Base-by-base conservation (phyloP, 345 rosid species). In the Erodium maritimum region DNA sequence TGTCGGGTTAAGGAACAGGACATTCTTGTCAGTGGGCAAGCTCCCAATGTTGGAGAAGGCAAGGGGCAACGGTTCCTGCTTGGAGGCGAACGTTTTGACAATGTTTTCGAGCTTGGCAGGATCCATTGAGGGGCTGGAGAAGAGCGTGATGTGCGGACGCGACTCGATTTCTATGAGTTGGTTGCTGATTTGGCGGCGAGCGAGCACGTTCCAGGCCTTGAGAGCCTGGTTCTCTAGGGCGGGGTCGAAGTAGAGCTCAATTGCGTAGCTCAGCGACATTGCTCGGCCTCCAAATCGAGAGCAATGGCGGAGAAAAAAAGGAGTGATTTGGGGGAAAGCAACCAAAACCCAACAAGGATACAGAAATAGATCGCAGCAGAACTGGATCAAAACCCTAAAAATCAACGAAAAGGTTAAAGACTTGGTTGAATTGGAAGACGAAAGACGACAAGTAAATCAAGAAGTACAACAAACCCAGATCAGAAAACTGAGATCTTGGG, bases 121-220 rank as follows among this genome's bases (percentile, higher is more conserved):
- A 23, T 87, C 97, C 48, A 80, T 23, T 62, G 59, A 54, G 4
- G 85, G 63, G 63, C 73, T 67, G 0, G 97, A 82, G 69, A 87
- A 79, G 14, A 94, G 86, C 50, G 97, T 90, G 72, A 94, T 80
- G 73, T 85, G 95, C 1, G 99, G 99, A 13, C 99, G 89, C 19
- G 99, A 90, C 75, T 87, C 95, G 70, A 87, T 90, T 75, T 76
- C 95, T 66, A 94, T 90, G 66, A 94, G 77, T 33, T 90, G 91
- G 50, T 90, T 81, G 61, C 97, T 90, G 79, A 90, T 87, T 72
- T 94, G 97, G 45, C 97, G 99, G 58, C 96, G 96, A 54, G 99
- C 99, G 55, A 94, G 79, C 60, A 94, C 97, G 69, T 94, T 94
- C 96, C 97, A 94, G 52, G 97, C 91, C 79, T 94, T 90, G 69